Evolutionary conservation across 768 basidiomycete genomes (phyloP).

Genomic region (Tephrocybe sp.): DNA sequence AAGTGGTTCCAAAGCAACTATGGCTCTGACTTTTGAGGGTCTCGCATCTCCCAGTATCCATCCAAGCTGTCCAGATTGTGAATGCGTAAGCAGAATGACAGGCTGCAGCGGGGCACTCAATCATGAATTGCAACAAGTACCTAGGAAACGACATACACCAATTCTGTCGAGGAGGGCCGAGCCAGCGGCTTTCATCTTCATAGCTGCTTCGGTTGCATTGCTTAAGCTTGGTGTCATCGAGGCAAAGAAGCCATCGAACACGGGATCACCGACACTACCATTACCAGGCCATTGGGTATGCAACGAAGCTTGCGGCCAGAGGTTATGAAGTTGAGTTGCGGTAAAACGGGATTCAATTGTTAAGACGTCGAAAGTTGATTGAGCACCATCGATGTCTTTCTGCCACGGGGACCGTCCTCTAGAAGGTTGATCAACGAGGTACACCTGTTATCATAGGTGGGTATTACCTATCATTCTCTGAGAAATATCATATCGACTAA

Average conservation of each 20-base stretch:
- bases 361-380: conserved; percentile 26
- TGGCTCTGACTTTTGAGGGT: conserved; percentile 43
- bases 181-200: conserved; percentile 41
- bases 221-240: conserved; percentile 40
- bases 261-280: conserved; percentile 43
- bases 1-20: conserved; percentile 48
- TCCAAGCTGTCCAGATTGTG: conserved; percentile 47
- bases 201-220: conserved; percentile 33
- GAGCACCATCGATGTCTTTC: conserved; percentile 34
- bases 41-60: conserved; percentile 50
- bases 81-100: conserved; percentile 48
- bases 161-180: conserved; percentile 44
- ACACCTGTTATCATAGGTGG: conserved; percentile 26
- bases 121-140: neutral
- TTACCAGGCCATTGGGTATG: conserved; percentile 57
- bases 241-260: conserved; percentile 45
- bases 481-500: conserved; percentile 22
- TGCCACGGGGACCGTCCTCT: conserved; percentile 48
- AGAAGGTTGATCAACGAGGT: conserved; percentile 45
- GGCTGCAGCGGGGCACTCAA: conserved; percentile 31
- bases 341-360: conserved; percentile 43
- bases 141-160: conserved; percentile 33
- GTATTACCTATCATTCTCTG: conserved; percentile 20
- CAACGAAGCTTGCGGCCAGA: conserved; percentile 46
- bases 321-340: conserved; percentile 34